Evolutionary conservation across 768 basidiomycete species (phyloP), one percentile per base, ranked within the genome.

Genomic region (Kwoniella bestiolae): DNA sequence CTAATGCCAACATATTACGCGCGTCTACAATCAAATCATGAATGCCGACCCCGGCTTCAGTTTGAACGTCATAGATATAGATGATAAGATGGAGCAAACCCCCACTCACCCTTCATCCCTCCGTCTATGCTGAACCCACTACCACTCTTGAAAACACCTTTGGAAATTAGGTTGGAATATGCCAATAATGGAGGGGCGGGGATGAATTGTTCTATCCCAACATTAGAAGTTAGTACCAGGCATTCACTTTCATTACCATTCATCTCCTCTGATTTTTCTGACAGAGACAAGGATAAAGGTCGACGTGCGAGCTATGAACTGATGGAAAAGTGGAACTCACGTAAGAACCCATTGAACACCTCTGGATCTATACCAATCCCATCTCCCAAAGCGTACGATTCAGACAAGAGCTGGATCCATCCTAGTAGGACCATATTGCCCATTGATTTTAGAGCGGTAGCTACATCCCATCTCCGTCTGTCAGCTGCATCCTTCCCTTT

Each of bases 41-140:
- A 41, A 41, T 3, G 38, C 12, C 21, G 21, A n/a, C n/a, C n/a
- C n/a, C n/a, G n/a, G n/a, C n/a, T n/a, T n/a, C n/a, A n/a, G n/a
- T n/a, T n/a, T n/a, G n/a, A n/a, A n/a, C n/a, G n/a, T n/a, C n/a
- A n/a, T n/a, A n/a, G n/a, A n/a, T n/a, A n/a, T n/a, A n/a, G n/a
- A n/a, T n/a, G n/a, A n/a, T n/a, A n/a, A n/a, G n/a, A n/a, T n/a
- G n/a, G n/a, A n/a, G n/a, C n/a, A n/a, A n/a, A n/a, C n/a, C n/a
- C n/a, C 56, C 1, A 61, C 68, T 60, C 49, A 74, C 70, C 73
- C 45, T 71, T 71, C 12, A 74, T 58, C 18, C 73, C 73, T 2
- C 47, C 61, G 21, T 63, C 57, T 16, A 74, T 56, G 12, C 59
- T 66, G 57, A 71, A 74, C 2, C 73, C 73, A 8, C 63, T 31